Evolutionary conservation across 768 basidiomycete genomes (phyloP).

Genomic region (Rhizopogon rudus): DNA sequence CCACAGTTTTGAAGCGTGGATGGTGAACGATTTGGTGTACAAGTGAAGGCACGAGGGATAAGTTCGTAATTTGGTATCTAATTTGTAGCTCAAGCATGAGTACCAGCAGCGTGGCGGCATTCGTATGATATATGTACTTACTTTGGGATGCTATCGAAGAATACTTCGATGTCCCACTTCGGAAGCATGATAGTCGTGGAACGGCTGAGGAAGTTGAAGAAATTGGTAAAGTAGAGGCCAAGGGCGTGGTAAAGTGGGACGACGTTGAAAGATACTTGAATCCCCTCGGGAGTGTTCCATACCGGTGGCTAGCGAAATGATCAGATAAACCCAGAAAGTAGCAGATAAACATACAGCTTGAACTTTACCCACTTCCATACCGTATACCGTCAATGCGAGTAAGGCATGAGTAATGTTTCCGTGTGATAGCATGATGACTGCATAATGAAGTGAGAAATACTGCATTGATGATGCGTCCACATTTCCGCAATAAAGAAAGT

Average conservation of each 20-base stretch:
- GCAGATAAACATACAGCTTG: conserved; percentile 31
- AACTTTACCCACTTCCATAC: conserved; percentile 22
- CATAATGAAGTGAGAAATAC: conserved; percentile 26
- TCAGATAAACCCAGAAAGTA: conserved; percentile 31
- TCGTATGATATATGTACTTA: conserved; percentile 17
- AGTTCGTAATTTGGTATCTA: conserved; percentile 45
- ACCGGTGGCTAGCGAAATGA: too few species aligned
- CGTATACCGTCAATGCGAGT: conserved; percentile 27
- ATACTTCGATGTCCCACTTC: conserved; percentile 46
- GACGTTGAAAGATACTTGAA: too few species aligned
- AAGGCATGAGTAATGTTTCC: too few species aligned
- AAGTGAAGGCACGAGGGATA: conserved; percentile 50
- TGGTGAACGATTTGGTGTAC: conserved; percentile 54
- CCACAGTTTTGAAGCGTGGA: conserved; percentile 33
- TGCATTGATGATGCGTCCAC: background rate
- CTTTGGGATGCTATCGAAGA: conserved; percentile 48
- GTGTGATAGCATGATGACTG: too few species aligned
- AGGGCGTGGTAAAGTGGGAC: too few species aligned
- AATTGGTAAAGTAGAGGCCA: too few species aligned
- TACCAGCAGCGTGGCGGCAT: too few species aligned
- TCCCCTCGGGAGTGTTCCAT: too few species aligned
- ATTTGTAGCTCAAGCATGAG: background rate
- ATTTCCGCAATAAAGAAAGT: background rate
- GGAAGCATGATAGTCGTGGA: conserved; percentile 44
- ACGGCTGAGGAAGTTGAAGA: conserved; percentile 28